Conservation (phyloP, 2,329 filamentous ascomycete species). For the Ophiognomonia clavigignenti-juglandacearum region DNA sequence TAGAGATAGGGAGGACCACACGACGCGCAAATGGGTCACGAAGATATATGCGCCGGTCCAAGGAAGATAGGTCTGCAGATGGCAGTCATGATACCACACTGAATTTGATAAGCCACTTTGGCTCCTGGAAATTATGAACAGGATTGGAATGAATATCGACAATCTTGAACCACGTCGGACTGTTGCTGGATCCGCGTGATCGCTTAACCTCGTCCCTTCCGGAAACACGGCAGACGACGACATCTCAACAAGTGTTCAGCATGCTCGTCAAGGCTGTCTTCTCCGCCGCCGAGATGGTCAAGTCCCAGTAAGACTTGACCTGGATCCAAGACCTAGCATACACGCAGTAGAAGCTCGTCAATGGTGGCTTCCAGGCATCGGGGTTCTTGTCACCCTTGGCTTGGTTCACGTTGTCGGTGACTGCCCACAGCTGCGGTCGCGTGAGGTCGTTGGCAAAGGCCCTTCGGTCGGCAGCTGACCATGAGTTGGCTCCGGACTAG, state of each 20-base stretch:
- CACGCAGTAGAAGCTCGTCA: conserved; percentile 67
- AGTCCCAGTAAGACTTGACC: conserved; percentile 68
- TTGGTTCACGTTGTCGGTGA: conserved; percentile 73
- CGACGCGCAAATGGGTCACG: not conserved
- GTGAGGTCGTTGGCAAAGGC: conserved; percentile 73
- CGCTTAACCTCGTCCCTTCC: not conserved
- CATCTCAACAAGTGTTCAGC: conserved; percentile 55
- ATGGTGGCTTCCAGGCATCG: conserved; percentile 70
- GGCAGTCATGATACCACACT: not conserved
- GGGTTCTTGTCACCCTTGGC: conserved; percentile 69
- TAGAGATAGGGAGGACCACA: not conserved
- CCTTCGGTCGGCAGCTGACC: conserved; percentile 64
- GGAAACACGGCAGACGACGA: not conserved
- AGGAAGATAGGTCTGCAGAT: not conserved
- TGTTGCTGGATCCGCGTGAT: not conserved
- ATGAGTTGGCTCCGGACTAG: conserved; percentile 64
- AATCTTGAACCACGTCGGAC: too few species aligned
- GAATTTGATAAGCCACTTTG: not conserved
- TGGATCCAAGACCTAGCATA: conserved; percentile 74
- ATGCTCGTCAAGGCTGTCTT: conserved; percentile 62
- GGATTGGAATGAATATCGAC: too few species aligned
- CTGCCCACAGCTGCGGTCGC: conserved; percentile 72
- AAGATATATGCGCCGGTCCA: too few species aligned
- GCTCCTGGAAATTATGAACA: too few species aligned
- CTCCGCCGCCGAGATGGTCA: conserved; percentile 68